A percentile compares a stretch with the other conserved stretches of the same genome.
phyloP scores from a whole-genome alignment of 1,284 basidiomycete genomes.

The Ganoderma leucocontextum region DNA sequence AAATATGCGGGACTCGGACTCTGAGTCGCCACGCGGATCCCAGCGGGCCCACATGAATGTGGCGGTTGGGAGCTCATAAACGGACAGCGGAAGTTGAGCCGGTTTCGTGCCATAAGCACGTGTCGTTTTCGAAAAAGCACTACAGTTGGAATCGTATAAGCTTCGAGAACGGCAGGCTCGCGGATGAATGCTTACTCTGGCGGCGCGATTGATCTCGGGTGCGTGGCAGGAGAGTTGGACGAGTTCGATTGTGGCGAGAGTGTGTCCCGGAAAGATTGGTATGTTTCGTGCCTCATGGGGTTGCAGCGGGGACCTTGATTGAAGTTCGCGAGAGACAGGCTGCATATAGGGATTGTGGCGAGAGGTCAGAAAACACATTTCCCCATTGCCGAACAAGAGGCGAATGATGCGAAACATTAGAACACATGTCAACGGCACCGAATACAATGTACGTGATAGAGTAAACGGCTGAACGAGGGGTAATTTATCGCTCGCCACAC shows the following conservation, averaged over 20 bases:
- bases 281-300: neutral
- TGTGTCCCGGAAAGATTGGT: neutral
- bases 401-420: neutral
- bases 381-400: neutral
- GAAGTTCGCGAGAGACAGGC: slow-evolving; percentile 13
- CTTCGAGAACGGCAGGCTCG: neutral
- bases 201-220: slow-evolving; percentile 7
- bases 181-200: slow-evolving; percentile 6
- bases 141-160: neutral
- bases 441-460: neutral
- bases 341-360: slow-evolving; percentile 26
- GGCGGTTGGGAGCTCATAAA: slow-evolving; percentile 45
- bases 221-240: slow-evolving; percentile 13
- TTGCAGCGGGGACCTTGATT: slow-evolving; percentile 1
- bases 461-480: neutral
- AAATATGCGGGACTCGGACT: slow-evolving; percentile 34
- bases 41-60: slow-evolving; percentile 50
- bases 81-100: slow-evolving; percentile 35
- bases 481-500: slow-evolving; percentile 28
- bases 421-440: neutral
- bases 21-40: slow-evolving; percentile 37
- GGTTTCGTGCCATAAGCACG: slow-evolving; percentile 19
- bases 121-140: slow-evolving; percentile 11
- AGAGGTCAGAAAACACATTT: slow-evolving; percentile 15
- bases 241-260: slow-evolving; percentile 20